phyloP scores from a whole-genome alignment of 768 basidiomycete species.

The Mrakia blollopis region DNA sequence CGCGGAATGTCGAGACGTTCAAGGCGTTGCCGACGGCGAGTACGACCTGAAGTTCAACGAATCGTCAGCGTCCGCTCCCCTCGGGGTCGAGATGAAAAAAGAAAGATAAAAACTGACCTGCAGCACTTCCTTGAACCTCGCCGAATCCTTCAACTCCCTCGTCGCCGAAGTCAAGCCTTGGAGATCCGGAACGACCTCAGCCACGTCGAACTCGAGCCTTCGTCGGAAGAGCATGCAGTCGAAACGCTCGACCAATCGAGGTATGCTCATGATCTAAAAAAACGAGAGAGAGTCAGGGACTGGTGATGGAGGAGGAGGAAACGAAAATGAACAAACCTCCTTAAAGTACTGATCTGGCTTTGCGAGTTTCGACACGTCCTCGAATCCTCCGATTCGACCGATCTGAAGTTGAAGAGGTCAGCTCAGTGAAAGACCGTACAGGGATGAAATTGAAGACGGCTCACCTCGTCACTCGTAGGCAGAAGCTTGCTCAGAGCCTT shows the following conservation, averaged over 20 bases:
- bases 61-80: not conserved
- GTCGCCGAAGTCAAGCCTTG: slow-evolving; percentile 66
- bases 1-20: slow-evolving; percentile 76
- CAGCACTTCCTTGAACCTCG: slow-evolving; percentile 63
- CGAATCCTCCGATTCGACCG: slow-evolving; percentile 60
- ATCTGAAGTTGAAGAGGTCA: slow-evolving; percentile 47
- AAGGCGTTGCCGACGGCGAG: slow-evolving; percentile 73
- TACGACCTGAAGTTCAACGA: slow-evolving; percentile 54
- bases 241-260: slow-evolving; percentile 65
- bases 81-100: not conserved
- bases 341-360: slow-evolving; percentile 79
- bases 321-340: slow-evolving; percentile 51
- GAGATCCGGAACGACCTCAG: slow-evolving; percentile 76
- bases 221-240: slow-evolving; percentile 78
- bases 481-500: slow-evolving; percentile 67
- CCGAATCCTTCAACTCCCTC: slow-evolving; percentile 55
- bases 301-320: too few relatives aligned
- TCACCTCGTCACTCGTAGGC: slow-evolving; percentile 76
- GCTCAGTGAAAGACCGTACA: not conserved
- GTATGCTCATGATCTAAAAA: slow-evolving; percentile 67
- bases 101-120: slow-evolving; percentile 52
- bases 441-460: slow-evolving; percentile 14
- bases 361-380: slow-evolving; percentile 63
- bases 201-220: slow-evolving; percentile 74
- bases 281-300: not conserved